A percentile compares a stretch with the other conserved stretches of the same genome.
Conservation (phyloP, 2,329 filamentous ascomycete species). For the Dendryphion nanum region DNA sequence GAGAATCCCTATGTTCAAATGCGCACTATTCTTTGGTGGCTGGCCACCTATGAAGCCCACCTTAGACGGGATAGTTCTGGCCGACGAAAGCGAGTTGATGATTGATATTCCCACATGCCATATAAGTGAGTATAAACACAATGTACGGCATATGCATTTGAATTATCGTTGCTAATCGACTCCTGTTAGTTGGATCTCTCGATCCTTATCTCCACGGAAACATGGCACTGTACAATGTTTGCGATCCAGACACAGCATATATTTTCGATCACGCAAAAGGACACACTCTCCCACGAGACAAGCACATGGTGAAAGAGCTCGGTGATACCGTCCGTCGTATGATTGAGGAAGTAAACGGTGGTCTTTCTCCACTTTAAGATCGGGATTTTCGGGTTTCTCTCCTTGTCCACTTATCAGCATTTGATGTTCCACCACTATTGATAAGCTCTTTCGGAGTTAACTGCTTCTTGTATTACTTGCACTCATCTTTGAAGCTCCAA, state of each 20-base stretch:
- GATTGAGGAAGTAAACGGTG: conserved; percentile 7
- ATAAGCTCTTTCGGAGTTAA: not conserved
- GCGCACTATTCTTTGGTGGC: conserved; percentile 47
- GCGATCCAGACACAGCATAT: conserved; percentile 55
- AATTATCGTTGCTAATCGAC: no score
- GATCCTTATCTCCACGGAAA: conserved; percentile 61
- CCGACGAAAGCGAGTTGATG: conserved; percentile 36
- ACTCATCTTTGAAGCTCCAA: no score
- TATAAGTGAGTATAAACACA: no score
- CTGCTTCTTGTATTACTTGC: no score
- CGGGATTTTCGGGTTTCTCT: not conserved
- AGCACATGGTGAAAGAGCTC: conserved; percentile 16
- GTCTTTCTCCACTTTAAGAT: conserved; percentile 1
- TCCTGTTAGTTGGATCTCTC: conserved; percentile 37
- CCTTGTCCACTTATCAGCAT: not conserved
- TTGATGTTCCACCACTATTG: not conserved
- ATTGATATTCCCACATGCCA: conserved; percentile 42
- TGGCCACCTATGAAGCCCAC: conserved; percentile 37
- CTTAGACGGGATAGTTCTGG: conserved; percentile 25
- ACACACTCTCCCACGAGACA: conserved; percentile 52
- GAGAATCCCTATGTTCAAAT: conserved; percentile 28
- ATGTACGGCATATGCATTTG: no score
- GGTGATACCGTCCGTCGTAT: conserved; percentile 11
- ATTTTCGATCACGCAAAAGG: conserved; percentile 64
- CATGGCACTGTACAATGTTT: conserved; percentile 60